A percentile compares a stretch with the other conserved stretches of the same genome.
These are phyloP conservation scores for Ceratocystis alfenasii DNA, from an alignment of 2,329 filamentous ascomycete species.

Conservation along the genomic window DNA sequence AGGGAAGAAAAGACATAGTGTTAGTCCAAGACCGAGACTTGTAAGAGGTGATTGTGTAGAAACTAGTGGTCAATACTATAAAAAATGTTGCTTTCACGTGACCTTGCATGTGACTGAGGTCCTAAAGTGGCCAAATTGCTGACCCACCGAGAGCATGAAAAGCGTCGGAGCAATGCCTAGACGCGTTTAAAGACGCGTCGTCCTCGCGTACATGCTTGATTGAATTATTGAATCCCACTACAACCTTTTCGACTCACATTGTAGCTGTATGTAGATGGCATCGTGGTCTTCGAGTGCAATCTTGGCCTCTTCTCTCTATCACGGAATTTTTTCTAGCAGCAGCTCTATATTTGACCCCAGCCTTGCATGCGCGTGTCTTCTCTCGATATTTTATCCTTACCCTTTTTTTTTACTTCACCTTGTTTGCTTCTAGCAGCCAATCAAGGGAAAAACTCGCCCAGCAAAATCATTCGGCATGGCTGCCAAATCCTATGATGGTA, in stretches of 20 bases:
- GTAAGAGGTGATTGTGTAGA: not conserved
- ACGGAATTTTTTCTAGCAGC: not conserved
- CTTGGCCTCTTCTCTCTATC: not conserved
- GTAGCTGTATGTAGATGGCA: not conserved
- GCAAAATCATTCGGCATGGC: not conserved
- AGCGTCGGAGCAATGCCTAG: not conserved
- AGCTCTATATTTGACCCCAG: not conserved
- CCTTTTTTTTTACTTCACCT: not conserved
- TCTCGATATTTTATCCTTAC: not conserved
- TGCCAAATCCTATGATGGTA: conserved; percentile 27
- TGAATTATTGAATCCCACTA: not conserved
- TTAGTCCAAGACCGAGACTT: not conserved
- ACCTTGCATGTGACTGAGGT: not conserved
- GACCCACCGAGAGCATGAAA: not conserved
- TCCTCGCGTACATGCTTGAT: not conserved
- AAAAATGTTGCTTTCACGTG: conserved; percentile 1
- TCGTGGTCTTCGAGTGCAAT: not conserved
- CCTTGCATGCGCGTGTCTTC: not conserved
- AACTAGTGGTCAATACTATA: too few relatives aligned
- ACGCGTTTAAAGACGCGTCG: conserved; percentile 11
- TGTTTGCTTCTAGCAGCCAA: not conserved
- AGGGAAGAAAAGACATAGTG: not conserved
- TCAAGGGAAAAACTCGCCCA: not conserved
- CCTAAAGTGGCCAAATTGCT: conserved; percentile 20
- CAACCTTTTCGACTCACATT: not conserved